Base-by-base conservation (phyloP, 805 yeast genomes). In the Metschnikowia arizonensis region DNA sequence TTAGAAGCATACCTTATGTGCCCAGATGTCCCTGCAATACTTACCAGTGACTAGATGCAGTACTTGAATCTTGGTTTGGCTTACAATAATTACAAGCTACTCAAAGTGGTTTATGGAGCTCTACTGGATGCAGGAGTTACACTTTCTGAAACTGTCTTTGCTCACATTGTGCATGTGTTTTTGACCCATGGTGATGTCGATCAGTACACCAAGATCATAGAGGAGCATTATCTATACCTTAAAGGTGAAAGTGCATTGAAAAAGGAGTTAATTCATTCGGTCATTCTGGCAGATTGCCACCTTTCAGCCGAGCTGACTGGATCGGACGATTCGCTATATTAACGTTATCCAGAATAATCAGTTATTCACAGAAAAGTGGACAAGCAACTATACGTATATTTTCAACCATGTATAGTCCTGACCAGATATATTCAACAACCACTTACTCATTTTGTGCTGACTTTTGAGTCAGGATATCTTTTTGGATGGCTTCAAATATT, bases 271-370 rank as follows among this genome's bases (percentile, higher is more conserved):
- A 60, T 66, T 39, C 44, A 63, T 2, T 59, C 58, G 23, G 59
- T 71, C 3, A 58, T 71, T 2, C 63, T 63, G 30, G 59, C 74
- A 0, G 68, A 71, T 44, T 69, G 74, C 45, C 58, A 58, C 48
- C 49, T 56, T 33, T 4, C 11, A 31, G n/a, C 18, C 11, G 30
- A 29, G 11, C 33, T 42, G 11, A 31, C 31, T 3, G 44, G 44
- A 1, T 36, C 6, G 12, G 42, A 50, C 2, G 73, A 68, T 45
- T 46, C 49, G 1, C n/a, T n/a, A n/a, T n/a, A n/a, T n/a, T n/a
- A n/a, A n/a, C n/a, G n/a, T n/a, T n/a, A n/a, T n/a, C n/a, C n/a
- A n/a, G n/a, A n/a, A n/a, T n/a, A n/a, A n/a, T n/a, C n/a, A n/a
- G n/a, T n/a, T n/a, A n/a, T n/a, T n/a, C n/a, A n/a, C n/a, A n/a